Evolutionary conservation across 1,139 yeast species (phyloP), one percentile per base, ranked within the genome.

Genomic region (Arxiozyma heterogenica): DNA sequence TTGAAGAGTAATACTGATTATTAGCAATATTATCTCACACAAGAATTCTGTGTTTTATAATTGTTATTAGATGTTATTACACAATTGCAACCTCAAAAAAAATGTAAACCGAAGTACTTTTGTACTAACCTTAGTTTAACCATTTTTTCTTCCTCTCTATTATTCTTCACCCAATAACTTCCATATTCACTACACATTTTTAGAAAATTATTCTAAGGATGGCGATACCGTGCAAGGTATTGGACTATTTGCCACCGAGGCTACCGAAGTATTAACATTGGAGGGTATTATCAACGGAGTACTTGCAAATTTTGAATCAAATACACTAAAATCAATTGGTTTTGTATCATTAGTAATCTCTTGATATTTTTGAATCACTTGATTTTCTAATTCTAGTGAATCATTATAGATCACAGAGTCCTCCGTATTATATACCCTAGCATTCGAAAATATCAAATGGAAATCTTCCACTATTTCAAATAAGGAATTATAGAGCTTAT

Each of bases 381-480:
- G 67, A 15, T 73, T 70, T 66, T 88, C 93, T 61, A 91, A 72
- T 23, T 73, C 75, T 44, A 77, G 71, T 0, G 98, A 95, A 71
- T 90, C 96, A 56, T 81, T 78, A 63, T 83, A 87, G 20, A 91
- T 89, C 56, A 84, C 69, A 1, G 96, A 87, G 0, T 95, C 96
- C 67, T 87, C 96, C 64, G 89, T 94, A 64, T 91, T 91, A 68
- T 89, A 91, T n/a, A 81, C 79, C 58, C 84, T 77, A 1, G 97
- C 97, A 69, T 91, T 91, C 55, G 80, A 76, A 69, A 87, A 86
- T 81, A 91, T 86, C 61, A 83, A 76, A 60, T 84, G 84, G 55
- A 88, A 73, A 65, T 88, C 96, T 58, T 80, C 86, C 53, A 83
- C 70, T 56, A 86, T 79, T 60, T 85, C 91, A 42, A 80, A 76